Evolutionary conservation across 192 early-diverging fungal species (phyloP).

Genomic region (Mortierella hygrophila): DNA sequence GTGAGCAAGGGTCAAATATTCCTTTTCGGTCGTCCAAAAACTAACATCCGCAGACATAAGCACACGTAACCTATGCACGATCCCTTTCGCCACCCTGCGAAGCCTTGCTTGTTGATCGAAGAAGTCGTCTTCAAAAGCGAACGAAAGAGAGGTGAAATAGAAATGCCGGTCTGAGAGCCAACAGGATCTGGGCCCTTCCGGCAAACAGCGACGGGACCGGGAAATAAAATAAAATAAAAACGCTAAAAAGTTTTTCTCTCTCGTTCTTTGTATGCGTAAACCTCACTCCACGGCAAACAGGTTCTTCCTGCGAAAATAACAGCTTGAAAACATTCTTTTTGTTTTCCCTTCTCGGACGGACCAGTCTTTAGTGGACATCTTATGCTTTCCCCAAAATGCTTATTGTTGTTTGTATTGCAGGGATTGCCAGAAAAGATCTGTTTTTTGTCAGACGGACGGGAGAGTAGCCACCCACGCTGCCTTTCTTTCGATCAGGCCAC

Average conservation of each 20-base stretch:
- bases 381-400: not conserved
- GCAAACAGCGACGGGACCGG: not conserved
- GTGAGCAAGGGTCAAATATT: not conserved
- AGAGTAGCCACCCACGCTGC: not conserved
- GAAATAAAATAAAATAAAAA: not conserved
- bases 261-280: not conserved
- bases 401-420: not conserved
- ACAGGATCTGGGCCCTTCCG: constrained; percentile 1
- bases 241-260: not conserved
- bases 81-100: not conserved
- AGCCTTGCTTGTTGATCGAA: not conserved
- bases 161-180: constrained; percentile 13
- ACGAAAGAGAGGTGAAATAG: constrained; percentile 4
- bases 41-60: not conserved
- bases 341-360: not conserved
- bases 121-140: not conserved
- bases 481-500: not conserved
- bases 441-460: not conserved
- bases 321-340: not conserved
- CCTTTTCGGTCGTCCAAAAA: not conserved
- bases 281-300: not conserved
- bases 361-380: not conserved
- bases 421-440: not conserved
- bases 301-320: constrained; percentile 3
- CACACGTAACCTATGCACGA: not conserved